Evolutionary conservation across 2,329 filamentous ascomycete species (phyloP), one percentile per base, ranked within the genome.

Genomic region (Camptophora hylomeconis): DNA sequence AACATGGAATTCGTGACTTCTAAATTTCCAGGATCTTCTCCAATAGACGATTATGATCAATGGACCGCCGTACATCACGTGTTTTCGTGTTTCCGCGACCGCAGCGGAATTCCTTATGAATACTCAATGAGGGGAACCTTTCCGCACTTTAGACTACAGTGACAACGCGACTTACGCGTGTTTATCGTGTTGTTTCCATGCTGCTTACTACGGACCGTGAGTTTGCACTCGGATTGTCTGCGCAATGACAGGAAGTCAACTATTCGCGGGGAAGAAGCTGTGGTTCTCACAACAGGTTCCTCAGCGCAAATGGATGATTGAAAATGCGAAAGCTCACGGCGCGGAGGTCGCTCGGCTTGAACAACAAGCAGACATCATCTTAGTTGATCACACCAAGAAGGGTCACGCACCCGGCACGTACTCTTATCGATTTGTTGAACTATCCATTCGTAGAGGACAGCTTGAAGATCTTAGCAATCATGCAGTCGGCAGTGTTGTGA

Each of bases 361-460:
- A 39, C 63, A 60, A 35, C 52, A 65, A 26, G 70, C 72, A 24
- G 67, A 75, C 41, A 58, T 71, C 39, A 53, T 61, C 30, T 62
- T 77, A 24, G 66, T 69, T 12, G 72, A 77, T 47, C 69, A 75
- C 45, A 41, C 56, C 20, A 63, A 54, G 37, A 60, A 56, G 35
- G 52, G 57, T 17, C 26, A 38, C 8, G 62, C 65, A 9, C 47
- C 59, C 1, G 62, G 64, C 23, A 63, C 62, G 52, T 59, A 67
- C 37, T 73, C 69, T 2, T 77, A 68, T 45, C 59, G 53, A 33
- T 75, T 65, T 45, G 58, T 78, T 26, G 65, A 72, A 22, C 45
- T 54, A 20, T 74, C 68, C 0, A 50, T 75, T 29, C 47, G 52
- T 11, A 50, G 60, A 9, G 62, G 63, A 6, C 45, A 47, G 20